These are phyloP conservation scores for Chenopodium berlandieri DNA, from an alignment of 148 eudicot genomes.

Conservation along the genomic window DNA sequence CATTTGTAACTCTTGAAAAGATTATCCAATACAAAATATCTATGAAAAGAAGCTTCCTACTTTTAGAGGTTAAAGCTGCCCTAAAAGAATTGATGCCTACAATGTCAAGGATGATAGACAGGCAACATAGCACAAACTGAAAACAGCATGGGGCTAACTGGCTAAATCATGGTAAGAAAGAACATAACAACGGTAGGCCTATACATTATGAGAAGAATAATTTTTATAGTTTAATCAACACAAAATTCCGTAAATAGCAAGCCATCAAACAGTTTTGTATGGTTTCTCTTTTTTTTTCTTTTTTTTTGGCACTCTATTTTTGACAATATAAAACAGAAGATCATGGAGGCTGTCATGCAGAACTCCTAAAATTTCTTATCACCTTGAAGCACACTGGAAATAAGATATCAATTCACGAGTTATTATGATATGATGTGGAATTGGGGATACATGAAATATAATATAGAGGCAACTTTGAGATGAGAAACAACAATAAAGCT, in stretches of 20 bases:
- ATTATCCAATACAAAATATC: no score
- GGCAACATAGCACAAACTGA: neutral
- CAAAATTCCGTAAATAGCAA: neutral
- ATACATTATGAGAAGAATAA: no score
- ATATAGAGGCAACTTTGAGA: no score
- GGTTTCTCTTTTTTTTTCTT: neutral
- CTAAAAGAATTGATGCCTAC: no score
- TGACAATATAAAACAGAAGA: neutral
- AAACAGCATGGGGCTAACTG: neutral
- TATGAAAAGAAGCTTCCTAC: no score
- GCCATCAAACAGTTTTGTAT: neutral
- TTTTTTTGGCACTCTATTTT: neutral
- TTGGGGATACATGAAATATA: no score
- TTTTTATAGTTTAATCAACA: neutral
- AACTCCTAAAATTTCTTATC: neutral
- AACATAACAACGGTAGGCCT: neutral
- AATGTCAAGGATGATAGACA: neutral
- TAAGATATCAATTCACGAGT: neutral
- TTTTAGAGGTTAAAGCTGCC: neutral
- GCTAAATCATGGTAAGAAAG: neutral
- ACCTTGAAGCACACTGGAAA: neutral
- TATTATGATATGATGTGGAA: neutral
- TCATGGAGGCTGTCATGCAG: neutral
- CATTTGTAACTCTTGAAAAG: no score
- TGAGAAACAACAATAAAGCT: no score